Evolutionary conservation across 768 basidiomycete genomes (phyloP).

Genomic region (Galerina sulciceps): DNA sequence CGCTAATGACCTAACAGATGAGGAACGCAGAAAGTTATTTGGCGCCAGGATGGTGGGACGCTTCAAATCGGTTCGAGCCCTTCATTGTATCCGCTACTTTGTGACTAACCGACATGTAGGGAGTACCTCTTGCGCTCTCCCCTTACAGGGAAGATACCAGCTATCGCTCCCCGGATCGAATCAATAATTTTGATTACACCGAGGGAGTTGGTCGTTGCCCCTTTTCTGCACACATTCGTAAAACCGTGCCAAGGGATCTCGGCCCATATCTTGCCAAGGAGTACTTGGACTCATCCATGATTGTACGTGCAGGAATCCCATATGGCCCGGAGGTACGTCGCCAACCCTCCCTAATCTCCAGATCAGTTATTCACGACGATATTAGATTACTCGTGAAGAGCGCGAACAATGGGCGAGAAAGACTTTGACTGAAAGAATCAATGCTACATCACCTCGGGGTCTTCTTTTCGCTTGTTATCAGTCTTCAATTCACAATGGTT

Average conservation of each 20-base stretch:
- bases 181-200: conserved; percentile 34
- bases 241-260: conserved; percentile 31
- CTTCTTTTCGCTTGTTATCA: conserved; percentile 41
- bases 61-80: conserved; percentile 9
- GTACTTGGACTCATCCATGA: not conserved
- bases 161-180: conserved; percentile 17
- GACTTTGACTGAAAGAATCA: not conserved
- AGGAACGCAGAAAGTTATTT: conserved; percentile 12
- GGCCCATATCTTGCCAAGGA: not conserved
- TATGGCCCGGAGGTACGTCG: not conserved
- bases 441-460: conserved; percentile 10
- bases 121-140: conserved; percentile 33
- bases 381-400: too few relatives aligned
- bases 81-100: not conserved
- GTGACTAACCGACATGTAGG: conserved; percentile 10
- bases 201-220: conserved; percentile 28
- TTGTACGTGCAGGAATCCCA: conserved; percentile 5
- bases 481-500: conserved; percentile 33
- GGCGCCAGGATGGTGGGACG: conserved; percentile 36
- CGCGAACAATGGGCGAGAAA: not conserved
- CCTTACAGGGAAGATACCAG: conserved; percentile 28
- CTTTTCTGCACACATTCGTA: conserved; percentile 35
- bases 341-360: too few relatives aligned
- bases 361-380: too few relatives aligned
- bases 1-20: not conserved